phyloP scores from a whole-genome alignment of 331 rosid genomes.

The Quercus phellos region DNA sequence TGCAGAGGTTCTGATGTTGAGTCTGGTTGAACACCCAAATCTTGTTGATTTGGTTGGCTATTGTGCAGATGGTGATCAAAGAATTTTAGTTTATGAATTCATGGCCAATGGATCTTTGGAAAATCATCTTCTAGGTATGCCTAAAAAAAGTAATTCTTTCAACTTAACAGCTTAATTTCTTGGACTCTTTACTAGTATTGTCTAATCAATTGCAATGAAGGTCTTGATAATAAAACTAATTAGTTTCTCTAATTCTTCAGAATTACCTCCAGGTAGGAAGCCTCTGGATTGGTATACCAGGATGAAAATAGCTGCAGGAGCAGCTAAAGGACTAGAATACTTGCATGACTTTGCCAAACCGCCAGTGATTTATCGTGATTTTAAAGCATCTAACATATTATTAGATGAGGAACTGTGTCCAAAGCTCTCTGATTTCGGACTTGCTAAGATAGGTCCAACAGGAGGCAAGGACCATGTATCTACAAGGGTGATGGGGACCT shows the following conservation, averaged over 20 bases:
- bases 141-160: not conserved
- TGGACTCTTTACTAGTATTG: not conserved
- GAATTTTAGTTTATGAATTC: slow-evolving; percentile 57
- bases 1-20: slow-evolving; percentile 64
- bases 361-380: slow-evolving; percentile 56
- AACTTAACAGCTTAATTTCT: not conserved
- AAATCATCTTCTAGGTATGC: slow-evolving; percentile 58
- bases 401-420: slow-evolving; percentile 51
- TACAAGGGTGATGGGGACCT: slow-evolving; percentile 84
- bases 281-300: slow-evolving; percentile 64
- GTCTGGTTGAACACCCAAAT: slow-evolving; percentile 58
- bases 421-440: slow-evolving; percentile 74
- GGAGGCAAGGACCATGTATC: slow-evolving; percentile 43
- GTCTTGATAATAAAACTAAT: not conserved
- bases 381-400: slow-evolving; percentile 62
- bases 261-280: slow-evolving; percentile 26
- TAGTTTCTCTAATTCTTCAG: slow-evolving; percentile 28
- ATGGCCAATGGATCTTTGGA: slow-evolving; percentile 71
- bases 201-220: no score
- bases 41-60: slow-evolving; percentile 62
- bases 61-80: slow-evolving; percentile 59
- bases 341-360: slow-evolving; percentile 55
- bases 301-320: slow-evolving; percentile 68
- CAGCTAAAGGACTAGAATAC: slow-evolving; percentile 68
- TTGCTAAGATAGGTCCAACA: slow-evolving; percentile 65